Evolutionary conservation across 2,329 filamentous ascomycete species (phyloP), one percentile per base, ranked within the genome.

Genomic region (Aspergillus pseudonomiae): DNA sequence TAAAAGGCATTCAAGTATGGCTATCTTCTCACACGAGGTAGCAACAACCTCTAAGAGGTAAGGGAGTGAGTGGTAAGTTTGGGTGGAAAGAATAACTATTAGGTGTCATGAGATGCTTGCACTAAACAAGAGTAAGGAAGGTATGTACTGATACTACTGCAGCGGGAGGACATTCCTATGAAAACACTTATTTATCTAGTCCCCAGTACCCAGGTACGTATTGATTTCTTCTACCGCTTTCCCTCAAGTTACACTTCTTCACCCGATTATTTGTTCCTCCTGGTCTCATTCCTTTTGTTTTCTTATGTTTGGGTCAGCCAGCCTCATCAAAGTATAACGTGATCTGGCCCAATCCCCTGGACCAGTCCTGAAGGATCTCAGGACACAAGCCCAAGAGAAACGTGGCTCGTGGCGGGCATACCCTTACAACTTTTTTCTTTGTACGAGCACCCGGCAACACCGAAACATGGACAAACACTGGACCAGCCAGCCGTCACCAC

Each of bases 391-490:
- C 26, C 26, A 28, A 50, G 12, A 53, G 53, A 63, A 61, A 62
- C 62, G 62, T 61, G 59, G 59, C 62, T 62, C 54, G 21, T 34
- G 30, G 39, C 53, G 53, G 32, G 43, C 60, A 48, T 28, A 55
- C 24, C 32, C 34, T 36, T 36, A 36, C 12, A 6, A 36, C 12
- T 16, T 36, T 24, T 7, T 41, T 26, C 12, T 26, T 45, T 34
- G 46, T 45, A 57, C 57, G 19, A 46, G 43, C 24, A 50, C 46
- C 57, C 41, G 57, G 28, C 45, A 30, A 34, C 56, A 58, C 46
- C 46, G 46, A 50, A 48, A 57, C 26, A 57, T 28, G 45, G n/a
- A 12, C 19, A 57, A 57, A 43, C 41, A n/a, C 26, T 45, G 26
- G 30, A 56, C 34, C 43, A 14, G 4, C 34, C 36, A 24, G 21